phyloP scores from a whole-genome alignment of 257 asterid species.

The Solanum neorickii region DNA sequence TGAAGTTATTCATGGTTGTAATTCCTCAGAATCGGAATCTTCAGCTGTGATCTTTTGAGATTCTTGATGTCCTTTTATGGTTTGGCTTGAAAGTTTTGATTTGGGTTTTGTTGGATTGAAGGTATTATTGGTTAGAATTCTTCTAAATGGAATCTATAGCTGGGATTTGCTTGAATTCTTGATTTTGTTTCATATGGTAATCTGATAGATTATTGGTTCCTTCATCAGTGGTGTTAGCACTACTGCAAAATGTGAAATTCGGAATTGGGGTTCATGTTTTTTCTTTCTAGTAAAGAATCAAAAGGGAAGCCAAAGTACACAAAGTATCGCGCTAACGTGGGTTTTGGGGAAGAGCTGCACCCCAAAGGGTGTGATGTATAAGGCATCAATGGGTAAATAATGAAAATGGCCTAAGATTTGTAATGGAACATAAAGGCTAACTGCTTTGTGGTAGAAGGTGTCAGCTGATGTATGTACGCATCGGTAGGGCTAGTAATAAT shows the following conservation, averaged over 20 bases:
- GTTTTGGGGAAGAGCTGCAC: background rate
- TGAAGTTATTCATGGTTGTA: background rate
- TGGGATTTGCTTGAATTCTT: background rate
- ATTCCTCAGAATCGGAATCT: background rate
- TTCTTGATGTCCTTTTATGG: background rate
- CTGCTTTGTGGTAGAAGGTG: background rate
- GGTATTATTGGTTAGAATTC: background rate
- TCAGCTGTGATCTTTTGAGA: background rate
- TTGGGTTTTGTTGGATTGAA: background rate
- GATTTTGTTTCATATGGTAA: background rate
- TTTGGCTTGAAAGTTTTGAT: background rate
- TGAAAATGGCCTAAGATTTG: background rate
- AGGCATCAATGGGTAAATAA: background rate
- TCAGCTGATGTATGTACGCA: background rate
- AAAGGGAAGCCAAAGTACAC: background rate
- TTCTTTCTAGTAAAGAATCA: background rate
- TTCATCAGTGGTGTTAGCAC: background rate
- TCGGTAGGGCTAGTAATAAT: background rate
- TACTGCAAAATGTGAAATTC: background rate
- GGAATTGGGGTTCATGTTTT: background rate
- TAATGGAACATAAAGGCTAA: background rate
- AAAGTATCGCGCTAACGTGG: background rate
- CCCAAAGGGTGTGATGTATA: background rate
- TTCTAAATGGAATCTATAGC: background rate
- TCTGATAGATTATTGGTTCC: background rate